Base-by-base conservation (phyloP, 2,329 filamentous ascomycete genomes). In the Aureobasidium subglaciale region DNA sequence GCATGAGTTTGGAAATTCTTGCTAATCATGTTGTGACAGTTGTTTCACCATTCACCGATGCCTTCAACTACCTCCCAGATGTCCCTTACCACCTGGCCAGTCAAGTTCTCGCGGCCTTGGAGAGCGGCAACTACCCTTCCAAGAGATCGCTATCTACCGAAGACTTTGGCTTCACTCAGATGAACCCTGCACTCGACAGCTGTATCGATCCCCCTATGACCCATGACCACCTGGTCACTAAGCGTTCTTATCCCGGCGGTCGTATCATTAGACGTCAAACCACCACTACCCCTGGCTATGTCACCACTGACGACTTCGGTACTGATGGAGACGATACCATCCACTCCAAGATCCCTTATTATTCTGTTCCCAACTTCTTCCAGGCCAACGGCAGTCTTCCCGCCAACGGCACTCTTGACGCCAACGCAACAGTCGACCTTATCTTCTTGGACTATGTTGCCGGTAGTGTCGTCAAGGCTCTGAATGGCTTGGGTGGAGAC, bases 291-390 rank as follows among this genome's bases (percentile, higher is more conserved):
- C 71, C 78, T 0, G 81, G 79, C 3, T 81, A 82, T 64, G 75
- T 71, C 3, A 83, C 80, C 0, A 72, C 63, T 2, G 80, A 83
- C 59, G 80, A 82, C 63, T 82, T 81, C 60, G 80, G 80, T 49
- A 72, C 66, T 3, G 79, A 74, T 60, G 78, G 79, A 15, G 80
- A 83, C 61, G 80, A 83, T 59, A 83, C 80, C 0, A 62, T 72
- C 5, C 80, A 83, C 65, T 68, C 70, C 4, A 50, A 56, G 7
- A 78, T 81, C 40, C 72, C 78, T 1, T 63, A 70, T 55, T 79
- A 76, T 67, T 41, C 62, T 1, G 70, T 77, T 40, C 79, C 79
- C 4, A 70, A 75, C 58, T 78, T 78, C 61, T 76, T 79, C 61
- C 74, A 78, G 62, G 73, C 72, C 2, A 72, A 75, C 15, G 78